Percentiles rank a stretch among this genome's conserved stretches.
Evolutionary conservation across 2,329 filamentous ascomycete species (phyloP).

Genomic region (Claviceps quebecensis): DNA sequence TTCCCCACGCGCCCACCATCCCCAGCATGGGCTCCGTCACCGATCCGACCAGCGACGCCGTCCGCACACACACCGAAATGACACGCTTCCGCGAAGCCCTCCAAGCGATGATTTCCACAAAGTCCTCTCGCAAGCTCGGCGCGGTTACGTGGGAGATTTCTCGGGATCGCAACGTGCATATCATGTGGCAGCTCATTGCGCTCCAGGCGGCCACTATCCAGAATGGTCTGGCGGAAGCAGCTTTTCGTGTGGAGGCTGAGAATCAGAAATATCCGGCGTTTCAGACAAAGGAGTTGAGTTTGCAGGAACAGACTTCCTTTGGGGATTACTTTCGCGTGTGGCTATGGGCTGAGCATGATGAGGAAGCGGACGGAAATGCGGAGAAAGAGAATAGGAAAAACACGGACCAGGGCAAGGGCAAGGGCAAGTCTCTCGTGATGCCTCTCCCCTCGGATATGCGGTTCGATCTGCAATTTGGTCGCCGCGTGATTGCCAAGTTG

Average conservation of each 20-base stretch:
- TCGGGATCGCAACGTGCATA: conserved; percentile 65
- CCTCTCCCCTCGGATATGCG: conserved; percentile 55
- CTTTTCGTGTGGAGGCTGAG: conserved; percentile 77
- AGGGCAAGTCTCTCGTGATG: conserved; percentile 53
- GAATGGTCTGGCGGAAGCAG: conserved; percentile 69
- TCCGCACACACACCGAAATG: conserved; percentile 66
- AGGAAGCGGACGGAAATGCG: no score
- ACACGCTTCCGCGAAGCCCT: conserved; percentile 60
- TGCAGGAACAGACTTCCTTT: conserved; percentile 31
- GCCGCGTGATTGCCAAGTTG: conserved; percentile 77
- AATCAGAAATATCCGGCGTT: conserved; percentile 48
- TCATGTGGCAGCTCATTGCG: conserved; percentile 88
- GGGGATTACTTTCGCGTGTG: conserved; percentile 70
- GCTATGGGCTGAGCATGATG: conserved; percentile 47
- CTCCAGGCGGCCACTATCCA: conserved; percentile 53
- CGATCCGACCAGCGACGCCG: conserved; percentile 37
- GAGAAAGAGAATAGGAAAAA: no score
- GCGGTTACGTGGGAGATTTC: conserved; percentile 89
- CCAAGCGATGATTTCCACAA: conserved; percentile 60
- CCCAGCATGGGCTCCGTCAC: conserved; percentile 44
- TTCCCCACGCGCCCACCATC: conserved; percentile 68
- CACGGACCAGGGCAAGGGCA: conserved; percentile 5
- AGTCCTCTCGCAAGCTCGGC: conserved; percentile 49
- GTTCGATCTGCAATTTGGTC: conserved; percentile 84
- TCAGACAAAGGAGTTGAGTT: conserved; percentile 30